Conservation (phyloP, 208 protist genomes). For the Tritrichomonas musculus region DNA sequence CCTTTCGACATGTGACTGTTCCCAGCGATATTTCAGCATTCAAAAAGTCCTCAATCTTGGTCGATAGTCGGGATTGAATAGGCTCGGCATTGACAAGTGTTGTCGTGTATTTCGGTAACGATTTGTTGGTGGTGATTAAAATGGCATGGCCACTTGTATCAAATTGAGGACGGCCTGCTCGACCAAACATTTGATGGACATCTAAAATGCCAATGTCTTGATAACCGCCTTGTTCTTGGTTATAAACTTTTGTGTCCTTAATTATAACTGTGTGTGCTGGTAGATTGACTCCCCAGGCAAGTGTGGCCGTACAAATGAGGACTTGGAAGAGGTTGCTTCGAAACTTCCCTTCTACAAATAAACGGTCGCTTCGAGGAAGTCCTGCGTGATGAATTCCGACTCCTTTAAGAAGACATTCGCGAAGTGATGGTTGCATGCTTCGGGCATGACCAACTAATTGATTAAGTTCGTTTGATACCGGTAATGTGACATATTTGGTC, state of each 20-base stretch:
- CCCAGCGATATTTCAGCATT: conserved; percentile 97
- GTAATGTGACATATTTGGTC: background rate
- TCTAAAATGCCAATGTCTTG: conserved; percentile 89
- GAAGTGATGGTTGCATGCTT: conserved; percentile 63
- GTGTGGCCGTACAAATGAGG: conserved; percentile 95
- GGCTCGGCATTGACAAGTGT: conserved; percentile 96
- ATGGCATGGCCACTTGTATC: conserved; percentile 83
- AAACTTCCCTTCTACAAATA: conserved; percentile 92
- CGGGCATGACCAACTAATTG: conserved; percentile 62
- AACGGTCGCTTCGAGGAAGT: conserved; percentile 79
- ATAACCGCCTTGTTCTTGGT: conserved; percentile 80
- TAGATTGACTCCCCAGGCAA: conserved; percentile 99
- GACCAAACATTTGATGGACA: conserved; percentile 98
- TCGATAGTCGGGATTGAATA: conserved; percentile 94
- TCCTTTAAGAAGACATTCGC: conserved; percentile 79
- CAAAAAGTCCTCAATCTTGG: conserved; percentile 85
- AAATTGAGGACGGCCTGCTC: conserved; percentile 86
- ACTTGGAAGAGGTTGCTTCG: conserved; percentile 74
- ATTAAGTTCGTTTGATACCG: background rate
- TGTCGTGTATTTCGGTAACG: conserved; percentile 93
- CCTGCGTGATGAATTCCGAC: conserved; percentile 99
- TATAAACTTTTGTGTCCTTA: conserved; percentile 97
- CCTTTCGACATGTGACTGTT: conserved; percentile 75
- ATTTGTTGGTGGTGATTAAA: conserved; percentile 79
- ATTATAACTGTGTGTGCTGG: conserved; percentile 99